A percentile compares a stretch with the other conserved stretches of the same genome.
Evolutionary conservation across 1,284 basidiomycete species (phyloP).

Genomic region (Apiotrichum montevideense): DNA sequence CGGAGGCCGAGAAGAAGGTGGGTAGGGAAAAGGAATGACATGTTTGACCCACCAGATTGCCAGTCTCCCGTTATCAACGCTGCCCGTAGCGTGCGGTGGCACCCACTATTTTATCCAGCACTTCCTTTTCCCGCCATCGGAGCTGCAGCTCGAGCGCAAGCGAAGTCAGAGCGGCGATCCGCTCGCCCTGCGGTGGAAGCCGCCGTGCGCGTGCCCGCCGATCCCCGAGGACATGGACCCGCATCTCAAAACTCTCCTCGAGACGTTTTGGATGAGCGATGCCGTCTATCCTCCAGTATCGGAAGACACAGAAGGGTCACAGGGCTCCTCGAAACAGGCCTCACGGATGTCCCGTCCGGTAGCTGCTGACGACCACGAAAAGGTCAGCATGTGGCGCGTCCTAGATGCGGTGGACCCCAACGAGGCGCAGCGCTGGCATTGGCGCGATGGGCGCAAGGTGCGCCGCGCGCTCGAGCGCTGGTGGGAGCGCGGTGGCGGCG

Average conservation of each 20-base stretch:
- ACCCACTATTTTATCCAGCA: slow-evolving; percentile 98
- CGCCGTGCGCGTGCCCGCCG: slow-evolving; percentile 38
- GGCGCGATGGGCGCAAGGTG: slow-evolving; percentile 87
- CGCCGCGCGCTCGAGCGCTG: slow-evolving; percentile 73
- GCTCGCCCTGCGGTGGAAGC: slow-evolving; percentile 25
- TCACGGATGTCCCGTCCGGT: slow-evolving; percentile 34
- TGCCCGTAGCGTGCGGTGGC: slow-evolving; percentile 89
- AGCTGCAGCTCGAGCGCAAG: slow-evolving; percentile 49
- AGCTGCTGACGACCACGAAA: slow-evolving; percentile 52
- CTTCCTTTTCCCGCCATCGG: slow-evolving; percentile 60
- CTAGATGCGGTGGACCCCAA: slow-evolving; percentile 65
- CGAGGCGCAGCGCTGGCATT: slow-evolving; percentile 86
- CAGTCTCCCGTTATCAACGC: slow-evolving; percentile 6
- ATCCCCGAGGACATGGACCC: slow-evolving; percentile 25
- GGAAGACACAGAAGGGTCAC: background rate
- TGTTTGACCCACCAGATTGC: slow-evolving; percentile 1
- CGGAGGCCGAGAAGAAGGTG: slow-evolving; percentile 64
- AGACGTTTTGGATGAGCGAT: slow-evolving; percentile 35
- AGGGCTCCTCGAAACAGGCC: background rate
- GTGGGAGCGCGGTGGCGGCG: slow-evolving; percentile 60
- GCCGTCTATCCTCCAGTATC: slow-evolving; percentile 26
- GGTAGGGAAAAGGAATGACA: slow-evolving; percentile 32
- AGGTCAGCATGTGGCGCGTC: slow-evolving; percentile 60
- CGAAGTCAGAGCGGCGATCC: background rate
- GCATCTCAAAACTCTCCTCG: slow-evolving; percentile 23